Base-by-base conservation (phyloP, 2,329 filamentous ascomycete genomes). In the Cordyceps militaris region DNA sequence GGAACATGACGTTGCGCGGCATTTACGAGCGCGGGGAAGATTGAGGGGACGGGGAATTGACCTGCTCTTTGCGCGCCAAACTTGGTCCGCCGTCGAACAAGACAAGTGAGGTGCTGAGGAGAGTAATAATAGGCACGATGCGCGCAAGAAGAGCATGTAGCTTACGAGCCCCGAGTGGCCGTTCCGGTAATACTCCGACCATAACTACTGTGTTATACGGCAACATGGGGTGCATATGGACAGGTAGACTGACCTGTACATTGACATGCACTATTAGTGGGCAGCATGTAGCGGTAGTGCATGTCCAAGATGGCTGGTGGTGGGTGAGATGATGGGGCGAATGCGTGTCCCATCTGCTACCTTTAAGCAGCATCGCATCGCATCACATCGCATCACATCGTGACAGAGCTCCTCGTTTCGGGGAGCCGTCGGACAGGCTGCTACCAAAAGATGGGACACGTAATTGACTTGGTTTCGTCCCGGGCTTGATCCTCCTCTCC, bases 271-370 rank as follows among this genome's bases (percentile, higher is more conserved):
- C n/a, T n/a, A n/a, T n/a, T 23, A 43, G 36, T 53, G n/a, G 38
- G n/a, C 11, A 32, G 48, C 24, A 14, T 19, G 47, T 43, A 43
- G 50, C n/a, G n/a, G n/a, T 53, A 53, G 34, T 53, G 43, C 50
- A 32, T 43, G 24, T 53, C 36, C 38, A 32, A 24, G 1, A 19
- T 42, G 28, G 50, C 36, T 43, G 38, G 32, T 53, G 50, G 38
- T 30, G 50, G 50, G 50, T 53, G 50, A 43, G 50, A 53, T 53
- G 50, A 53, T 38, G 50, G 50, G 36, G 36, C 24, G 50, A 53
- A 43, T 43, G 26, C 50, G 38, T 21, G 32, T 53, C 38, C 38
- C 26, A n/a, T n/a, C 50, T 38, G 26, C 3, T 32, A 14, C 6
- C 14, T 32, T 14, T 28, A 36, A 32, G 48, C 48, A 36, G 30